Evolutionary conservation across 371 early-diverging fungal genomes (phyloP), one percentile per base, ranked within the genome.

Genomic region (Syncephalastrum sp.): DNA sequence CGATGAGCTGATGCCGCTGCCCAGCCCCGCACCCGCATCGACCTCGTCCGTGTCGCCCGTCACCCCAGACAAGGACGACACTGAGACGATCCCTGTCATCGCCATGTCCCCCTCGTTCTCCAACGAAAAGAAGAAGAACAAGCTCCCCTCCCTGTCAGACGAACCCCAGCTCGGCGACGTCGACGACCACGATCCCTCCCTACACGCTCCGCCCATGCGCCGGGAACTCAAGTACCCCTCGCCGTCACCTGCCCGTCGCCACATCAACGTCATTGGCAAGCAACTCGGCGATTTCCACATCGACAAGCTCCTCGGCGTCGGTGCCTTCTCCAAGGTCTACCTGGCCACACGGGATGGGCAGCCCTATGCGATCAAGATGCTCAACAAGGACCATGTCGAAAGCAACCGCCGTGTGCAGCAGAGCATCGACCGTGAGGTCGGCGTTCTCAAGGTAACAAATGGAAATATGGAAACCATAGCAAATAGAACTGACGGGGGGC

Each of bases 251-350:
- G 51, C 61, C n/a, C 62, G 46, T 29, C 42, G 44, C 54, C 51
- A 64, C 47, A 59, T 63, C 27, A 64, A 69, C 41, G 45, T 77
- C 12, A 49, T 77, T 50, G 72, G 69, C 4, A 70, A 69, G 29
- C 67, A 64, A 14, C 57, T 77, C 16, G 72, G 72, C 14, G 50
- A 57, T 2, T 79, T 64, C 43, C 66, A 60, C 21, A 61, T 79
- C 23, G 46, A 51, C 38, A 57, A 61, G 24, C 44, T 72, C 21
- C 43, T 79, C n/a, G 79, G 76, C 3, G 65, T 71, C 2, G 79
- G 79, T 42, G 79, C 79, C 4, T 79, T 79, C 57, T 75, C 76
- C 23, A 68, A 68, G 52, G 79, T 79, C 5, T 79, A 72, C 55
- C 48, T 79, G 19, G 76, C 69, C 6, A 54, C 62, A 8, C 46